Evolutionary conservation across 129 eudicot species (phyloP).

Genomic region (Erigeron canadensis): DNA sequence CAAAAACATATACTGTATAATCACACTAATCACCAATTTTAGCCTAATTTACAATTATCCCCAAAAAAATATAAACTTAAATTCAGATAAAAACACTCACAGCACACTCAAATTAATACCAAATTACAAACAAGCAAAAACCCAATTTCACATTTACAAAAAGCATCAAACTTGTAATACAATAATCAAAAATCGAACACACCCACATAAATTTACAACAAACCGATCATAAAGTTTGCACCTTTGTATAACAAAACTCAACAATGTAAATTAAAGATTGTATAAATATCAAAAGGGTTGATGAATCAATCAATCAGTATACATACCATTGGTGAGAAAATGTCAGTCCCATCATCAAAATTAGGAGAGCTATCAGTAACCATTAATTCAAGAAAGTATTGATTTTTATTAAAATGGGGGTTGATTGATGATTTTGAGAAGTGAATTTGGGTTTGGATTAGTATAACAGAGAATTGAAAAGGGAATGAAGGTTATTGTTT

Average conservation of each 20-base stretch:
- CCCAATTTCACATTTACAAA: constrained; percentile 11
- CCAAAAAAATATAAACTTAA: not conserved
- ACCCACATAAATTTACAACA: constrained; percentile 3
- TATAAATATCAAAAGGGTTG: not conserved
- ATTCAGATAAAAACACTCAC: constrained; percentile 3
- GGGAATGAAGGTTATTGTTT: constrained; percentile 15
- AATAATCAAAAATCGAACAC: constrained; percentile 17
- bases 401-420: not conserved
- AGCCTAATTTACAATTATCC: constrained; percentile 7
- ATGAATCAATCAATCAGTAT: no score
- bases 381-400: constrained; percentile 27
- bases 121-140: not conserved
- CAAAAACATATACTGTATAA: constrained; percentile 11
- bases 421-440: constrained; percentile 18
- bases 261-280: constrained; percentile 18
- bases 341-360: constrained; percentile 33
- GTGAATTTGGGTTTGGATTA: constrained; percentile 9
- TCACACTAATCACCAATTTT: constrained; percentile 7
- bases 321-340: constrained; percentile 35
- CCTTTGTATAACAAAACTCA: not conserved
- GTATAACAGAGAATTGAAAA: constrained; percentile 29
- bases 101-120: constrained; percentile 7
- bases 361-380: constrained; percentile 37
- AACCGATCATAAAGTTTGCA: constrained; percentile 31
- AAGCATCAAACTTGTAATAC: constrained; percentile 7